Percentiles rank a stretch among this genome's conserved stretches.
These are phyloP conservation scores for Xylaria sp. DNA, from an alignment of 2,329 filamentous ascomycete species.

Conservation along the genomic window DNA sequence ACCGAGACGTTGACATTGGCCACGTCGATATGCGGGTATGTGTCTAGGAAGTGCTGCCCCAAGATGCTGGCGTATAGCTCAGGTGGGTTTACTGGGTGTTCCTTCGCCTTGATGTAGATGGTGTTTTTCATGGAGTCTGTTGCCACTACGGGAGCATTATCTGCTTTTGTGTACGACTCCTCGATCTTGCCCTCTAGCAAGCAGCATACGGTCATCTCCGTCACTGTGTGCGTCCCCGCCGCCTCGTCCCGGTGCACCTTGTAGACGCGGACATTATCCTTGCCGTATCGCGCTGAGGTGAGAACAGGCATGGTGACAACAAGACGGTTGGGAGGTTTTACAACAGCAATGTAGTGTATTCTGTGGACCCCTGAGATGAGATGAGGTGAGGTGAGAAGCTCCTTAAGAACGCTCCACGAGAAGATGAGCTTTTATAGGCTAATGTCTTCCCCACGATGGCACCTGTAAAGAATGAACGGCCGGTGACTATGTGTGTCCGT, in stretches of 20 bases:
- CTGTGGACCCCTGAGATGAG: conserved; percentile 8
- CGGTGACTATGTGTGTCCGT: background rate
- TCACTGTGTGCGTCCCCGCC: conserved; percentile 83
- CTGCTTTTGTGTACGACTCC: conserved; percentile 86
- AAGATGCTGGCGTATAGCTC: conserved; percentile 91
- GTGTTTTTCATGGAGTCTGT: conserved; percentile 99
- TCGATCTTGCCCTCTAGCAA: conserved; percentile 94
- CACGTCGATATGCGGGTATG: conserved; percentile 86
- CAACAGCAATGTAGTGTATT: conserved; percentile 9
- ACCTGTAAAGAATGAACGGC: conserved; percentile 17
- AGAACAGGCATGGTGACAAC: conserved; percentile 63
- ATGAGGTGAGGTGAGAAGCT: background rate
- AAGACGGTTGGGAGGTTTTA: background rate
- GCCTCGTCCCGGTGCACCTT: conserved; percentile 87
- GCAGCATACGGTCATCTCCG: conserved; percentile 94
- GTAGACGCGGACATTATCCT: conserved; percentile 98
- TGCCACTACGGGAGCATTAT: conserved; percentile 95
- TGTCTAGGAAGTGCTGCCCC: conserved; percentile 87
- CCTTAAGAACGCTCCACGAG: conserved; percentile 3
- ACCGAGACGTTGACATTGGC: conserved; percentile 85
- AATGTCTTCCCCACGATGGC: conserved; percentile 5
- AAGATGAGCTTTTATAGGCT: conserved; percentile 33
- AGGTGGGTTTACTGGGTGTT: conserved; percentile 89
- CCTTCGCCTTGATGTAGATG: conserved; percentile 93
- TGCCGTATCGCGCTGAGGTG: conserved; percentile 79